Conservation (phyloP, 2,329 filamentous ascomycete genomes). For the Periconia digitata region DNA sequence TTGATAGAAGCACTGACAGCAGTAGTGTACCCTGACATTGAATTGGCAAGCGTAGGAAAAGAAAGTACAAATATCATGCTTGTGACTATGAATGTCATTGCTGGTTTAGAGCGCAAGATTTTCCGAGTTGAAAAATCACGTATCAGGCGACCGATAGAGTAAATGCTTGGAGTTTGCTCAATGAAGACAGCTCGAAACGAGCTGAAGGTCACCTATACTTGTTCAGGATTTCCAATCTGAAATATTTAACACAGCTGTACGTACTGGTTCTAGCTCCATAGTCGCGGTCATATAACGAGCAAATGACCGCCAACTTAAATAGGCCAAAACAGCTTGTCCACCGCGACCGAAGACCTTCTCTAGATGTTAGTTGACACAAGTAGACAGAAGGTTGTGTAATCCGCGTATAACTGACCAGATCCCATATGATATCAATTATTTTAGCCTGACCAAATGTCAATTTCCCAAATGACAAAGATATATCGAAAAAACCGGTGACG, state of each 20-base stretch:
- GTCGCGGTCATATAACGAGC: constrained; percentile 19
- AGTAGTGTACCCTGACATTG: constrained; percentile 22
- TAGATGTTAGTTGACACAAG: too few relatives aligned
- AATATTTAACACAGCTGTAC: not conserved
- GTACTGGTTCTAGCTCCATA: constrained; percentile 19
- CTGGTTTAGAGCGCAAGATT: constrained; percentile 14
- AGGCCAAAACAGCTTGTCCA: constrained; percentile 17
- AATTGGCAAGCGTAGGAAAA: constrained; percentile 21
- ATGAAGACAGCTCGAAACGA: constrained; percentile 22
- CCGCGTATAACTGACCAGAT: not conserved
- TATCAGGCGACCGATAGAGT: not conserved
- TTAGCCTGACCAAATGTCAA: not conserved
- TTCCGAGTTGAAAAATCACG: constrained; percentile 11
- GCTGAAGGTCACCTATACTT: constrained; percentile 10
- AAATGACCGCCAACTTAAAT: constrained; percentile 20
- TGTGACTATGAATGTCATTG: constrained; percentile 21
- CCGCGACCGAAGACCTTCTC: too few relatives aligned
- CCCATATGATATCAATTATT: not conserved
- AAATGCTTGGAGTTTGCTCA: constrained; percentile 4
- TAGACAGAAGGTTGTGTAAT: too few relatives aligned
- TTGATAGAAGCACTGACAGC: constrained; percentile 11
- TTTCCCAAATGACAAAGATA: not conserved
- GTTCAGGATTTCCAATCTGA: not conserved
- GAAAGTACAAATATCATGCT: constrained; percentile 17
- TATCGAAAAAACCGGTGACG: not conserved